Conservation (phyloP, 306 rosid genomes). For the Lathyrus sativus region DNA sequence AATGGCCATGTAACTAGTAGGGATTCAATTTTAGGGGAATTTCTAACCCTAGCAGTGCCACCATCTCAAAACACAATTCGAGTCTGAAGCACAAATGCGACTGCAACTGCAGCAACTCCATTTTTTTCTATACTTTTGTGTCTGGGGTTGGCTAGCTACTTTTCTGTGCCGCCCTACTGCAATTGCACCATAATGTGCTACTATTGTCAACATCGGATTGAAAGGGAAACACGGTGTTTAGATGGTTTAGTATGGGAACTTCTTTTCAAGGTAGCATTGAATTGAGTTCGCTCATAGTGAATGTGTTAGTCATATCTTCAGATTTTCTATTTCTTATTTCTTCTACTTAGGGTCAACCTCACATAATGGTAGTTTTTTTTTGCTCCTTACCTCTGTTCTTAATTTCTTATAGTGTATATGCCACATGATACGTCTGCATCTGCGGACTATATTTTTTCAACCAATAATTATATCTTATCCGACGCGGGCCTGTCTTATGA, state of each 20-base stretch:
- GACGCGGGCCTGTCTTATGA: conserved; percentile 10
- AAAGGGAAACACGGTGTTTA: not conserved
- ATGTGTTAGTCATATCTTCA: too few relatives aligned
- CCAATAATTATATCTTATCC: not conserved
- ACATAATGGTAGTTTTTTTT: too few relatives aligned
- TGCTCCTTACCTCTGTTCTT: too few relatives aligned
- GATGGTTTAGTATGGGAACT: conserved; percentile 17
- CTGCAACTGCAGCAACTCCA: not conserved
- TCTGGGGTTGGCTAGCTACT: not conserved
- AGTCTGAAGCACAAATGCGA: not conserved
- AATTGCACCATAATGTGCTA: not conserved
- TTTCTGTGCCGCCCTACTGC: not conserved
- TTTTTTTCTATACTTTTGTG: not conserved
- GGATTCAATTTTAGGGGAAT: not conserved
- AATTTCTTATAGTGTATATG: not conserved
- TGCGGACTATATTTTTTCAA: conserved; percentile 24
- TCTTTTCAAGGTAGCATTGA: too few relatives aligned
- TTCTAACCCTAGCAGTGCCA: not conserved
- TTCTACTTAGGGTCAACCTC: too few relatives aligned
- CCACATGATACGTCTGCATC: not conserved
- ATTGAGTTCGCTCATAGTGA: too few relatives aligned
- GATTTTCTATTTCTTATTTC: too few relatives aligned
- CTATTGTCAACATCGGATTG: conserved; percentile 13
- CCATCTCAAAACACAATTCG: not conserved
- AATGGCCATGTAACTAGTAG: too few relatives aligned